Conservation (phyloP, 2,329 filamentous ascomycete genomes). For the Neonectria magnoliae region DNA sequence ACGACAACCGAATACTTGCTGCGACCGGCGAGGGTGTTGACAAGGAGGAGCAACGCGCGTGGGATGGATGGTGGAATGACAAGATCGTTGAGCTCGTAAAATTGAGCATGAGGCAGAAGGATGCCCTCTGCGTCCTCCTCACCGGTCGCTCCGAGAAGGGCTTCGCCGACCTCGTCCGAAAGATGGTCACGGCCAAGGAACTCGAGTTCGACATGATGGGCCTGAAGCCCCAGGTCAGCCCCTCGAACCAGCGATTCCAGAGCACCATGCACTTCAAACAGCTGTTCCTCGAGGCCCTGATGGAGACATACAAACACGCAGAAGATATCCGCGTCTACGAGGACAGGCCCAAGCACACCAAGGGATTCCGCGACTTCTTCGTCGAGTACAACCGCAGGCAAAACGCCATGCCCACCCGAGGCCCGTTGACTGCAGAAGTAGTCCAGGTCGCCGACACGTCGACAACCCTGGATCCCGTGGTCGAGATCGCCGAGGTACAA, state of each 20-base stretch:
- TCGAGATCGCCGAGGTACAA: conserved; percentile 86
- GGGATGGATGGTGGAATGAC: conserved; percentile 98
- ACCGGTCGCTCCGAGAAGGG: conserved; percentile 84
- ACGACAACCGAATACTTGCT: conserved; percentile 85
- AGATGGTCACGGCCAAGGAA: conserved; percentile 79
- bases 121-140: conserved; percentile 84
- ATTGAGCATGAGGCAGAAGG: conserved; percentile 84
- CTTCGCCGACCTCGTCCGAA: conserved; percentile 82
- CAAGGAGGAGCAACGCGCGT: conserved; percentile 82
- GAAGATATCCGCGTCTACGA: conserved; percentile 84
- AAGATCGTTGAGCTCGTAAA: conserved; percentile 82
- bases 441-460: conserved; percentile 84
- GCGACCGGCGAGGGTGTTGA: conserved; percentile 86
- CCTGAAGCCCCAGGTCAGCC: conserved; percentile 86
- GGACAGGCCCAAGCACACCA: conserved; percentile 74
- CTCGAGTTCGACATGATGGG: conserved; percentile 89
- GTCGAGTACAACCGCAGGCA: conserved; percentile 75
- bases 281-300: conserved; percentile 78
- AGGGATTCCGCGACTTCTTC: conserved; percentile 87
- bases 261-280: conserved; percentile 96
- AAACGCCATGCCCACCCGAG: conserved; percentile 62
- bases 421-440: conserved; percentile 79
- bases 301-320: conserved; percentile 86
- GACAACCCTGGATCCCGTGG: conserved; percentile 78
- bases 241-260: conserved; percentile 78